These are phyloP conservation scores for Quercus phellos DNA, from an alignment of 331 rosid species.

Conservation along the genomic window DNA sequence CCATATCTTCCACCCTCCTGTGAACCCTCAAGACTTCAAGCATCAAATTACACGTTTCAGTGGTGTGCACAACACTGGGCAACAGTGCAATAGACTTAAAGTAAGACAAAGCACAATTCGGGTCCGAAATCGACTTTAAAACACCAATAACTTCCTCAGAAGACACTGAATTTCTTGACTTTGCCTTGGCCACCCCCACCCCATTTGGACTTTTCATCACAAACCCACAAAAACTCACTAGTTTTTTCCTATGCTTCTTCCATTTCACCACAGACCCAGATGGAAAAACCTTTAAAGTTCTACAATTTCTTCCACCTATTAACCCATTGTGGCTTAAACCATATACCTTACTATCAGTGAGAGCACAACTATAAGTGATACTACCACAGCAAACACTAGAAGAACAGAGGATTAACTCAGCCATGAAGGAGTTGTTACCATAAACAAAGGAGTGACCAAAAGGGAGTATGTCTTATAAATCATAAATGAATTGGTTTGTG, in stretches of 20 bases:
- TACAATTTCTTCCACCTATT: slow-evolving; percentile 25
- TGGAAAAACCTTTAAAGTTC: slow-evolving; percentile 41
- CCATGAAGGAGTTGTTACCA: slow-evolving; percentile 31
- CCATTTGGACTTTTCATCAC: slow-evolving; percentile 33
- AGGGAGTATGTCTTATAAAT: slow-evolving; percentile 13
- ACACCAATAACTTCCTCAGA: slow-evolving; percentile 58
- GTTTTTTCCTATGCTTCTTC: slow-evolving; percentile 42
- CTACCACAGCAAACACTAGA: slow-evolving; percentile 42
- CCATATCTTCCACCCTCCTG: slow-evolving; percentile 67
- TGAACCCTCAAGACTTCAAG: slow-evolving; percentile 62
- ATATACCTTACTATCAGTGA: slow-evolving; percentile 28
- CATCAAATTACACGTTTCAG: slow-evolving; percentile 84
- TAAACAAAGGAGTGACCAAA: background rate
- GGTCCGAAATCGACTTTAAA: slow-evolving; percentile 62
- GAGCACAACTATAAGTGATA: slow-evolving; percentile 32
- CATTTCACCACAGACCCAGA: slow-evolving; percentile 33
- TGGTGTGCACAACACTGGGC: slow-evolving; percentile 62
- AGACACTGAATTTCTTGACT: slow-evolving; percentile 35
- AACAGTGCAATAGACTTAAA: slow-evolving; percentile 58
- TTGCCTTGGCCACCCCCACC: slow-evolving; percentile 34
- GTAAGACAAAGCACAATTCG: slow-evolving; percentile 51
- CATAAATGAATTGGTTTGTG: background rate
- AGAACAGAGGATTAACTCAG: slow-evolving; percentile 40
- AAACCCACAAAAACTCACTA: slow-evolving; percentile 34
- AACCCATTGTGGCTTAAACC: slow-evolving; percentile 31